Conservation (phyloP, 2,329 filamentous ascomycete genomes). For the Diaporthe sp. region DNA sequence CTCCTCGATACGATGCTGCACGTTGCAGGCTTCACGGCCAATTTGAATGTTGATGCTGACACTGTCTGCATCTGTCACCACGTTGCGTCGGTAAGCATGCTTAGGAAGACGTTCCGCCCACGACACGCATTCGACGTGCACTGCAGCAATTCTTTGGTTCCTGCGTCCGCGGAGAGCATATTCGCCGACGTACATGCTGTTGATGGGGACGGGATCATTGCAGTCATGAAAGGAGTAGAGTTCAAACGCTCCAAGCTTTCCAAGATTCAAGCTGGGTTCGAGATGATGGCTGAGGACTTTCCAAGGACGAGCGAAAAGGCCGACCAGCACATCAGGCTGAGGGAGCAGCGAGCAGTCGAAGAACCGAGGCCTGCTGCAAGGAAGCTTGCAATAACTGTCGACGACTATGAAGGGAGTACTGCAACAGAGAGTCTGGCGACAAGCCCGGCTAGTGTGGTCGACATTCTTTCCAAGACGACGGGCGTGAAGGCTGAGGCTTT, state of each 20-base stretch:
- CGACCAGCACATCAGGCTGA: neutral
- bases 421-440: neutral
- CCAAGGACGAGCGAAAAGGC: neutral
- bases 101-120: neutral
- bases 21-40: slow-evolving; percentile 5
- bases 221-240: neutral
- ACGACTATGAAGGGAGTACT: neutral
- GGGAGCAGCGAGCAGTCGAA: neutral
- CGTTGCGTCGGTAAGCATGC: neutral
- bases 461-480: neutral
- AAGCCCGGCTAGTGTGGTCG: neutral
- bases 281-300: neutral
- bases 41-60: neutral
- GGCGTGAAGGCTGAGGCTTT: neutral
- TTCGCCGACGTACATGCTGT: slow-evolving; percentile 1
- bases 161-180: neutral
- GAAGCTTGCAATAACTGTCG: neutral
- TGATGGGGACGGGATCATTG: neutral
- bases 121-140: slow-evolving; percentile 1
- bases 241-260: slow-evolving; percentile 18
- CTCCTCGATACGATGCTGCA: slow-evolving; percentile 11
- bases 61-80: slow-evolving; percentile 12
- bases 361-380: neutral
- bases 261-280: neutral
- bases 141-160: neutral